phyloP scores from a whole-genome alignment of 164 flowering plant genomes.

The Stephania japonica region DNA sequence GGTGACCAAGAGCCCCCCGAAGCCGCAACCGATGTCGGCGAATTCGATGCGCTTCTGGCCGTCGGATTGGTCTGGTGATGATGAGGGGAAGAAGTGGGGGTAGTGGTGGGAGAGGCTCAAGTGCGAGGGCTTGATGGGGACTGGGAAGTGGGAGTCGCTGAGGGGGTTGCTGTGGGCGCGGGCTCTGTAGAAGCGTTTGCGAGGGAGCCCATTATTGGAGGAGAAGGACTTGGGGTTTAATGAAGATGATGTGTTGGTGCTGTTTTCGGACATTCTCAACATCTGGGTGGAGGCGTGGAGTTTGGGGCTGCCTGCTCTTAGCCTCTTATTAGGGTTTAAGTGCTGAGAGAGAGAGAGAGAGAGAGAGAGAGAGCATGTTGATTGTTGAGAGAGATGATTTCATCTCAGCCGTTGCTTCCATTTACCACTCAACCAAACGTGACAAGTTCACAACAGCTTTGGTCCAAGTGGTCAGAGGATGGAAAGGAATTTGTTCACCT shows the following conservation, averaged over 20 bases:
- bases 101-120: constrained; percentile 63
- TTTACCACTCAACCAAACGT: no score
- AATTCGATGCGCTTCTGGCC: constrained; percentile 44
- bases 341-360: no score
- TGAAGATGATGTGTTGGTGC: no score
- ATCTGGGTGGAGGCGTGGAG: no score
- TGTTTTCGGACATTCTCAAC: constrained; percentile 34
- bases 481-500: no score
- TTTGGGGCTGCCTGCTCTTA: no score
- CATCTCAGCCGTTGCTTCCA: no score
- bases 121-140: constrained; percentile 61
- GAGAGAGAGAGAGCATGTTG: not conserved
- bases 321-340: no score
- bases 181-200: constrained; percentile 91
- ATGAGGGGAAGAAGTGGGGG: constrained; percentile 50
- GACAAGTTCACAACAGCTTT: no score
- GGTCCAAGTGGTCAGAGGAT: no score
- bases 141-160: constrained; percentile 93
- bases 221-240: constrained; percentile 25
- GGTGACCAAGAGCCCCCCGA: constrained; percentile 80
- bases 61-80: constrained; percentile 3
- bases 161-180: constrained; percentile 94
- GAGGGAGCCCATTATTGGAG: constrained; percentile 56
- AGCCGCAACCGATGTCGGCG: constrained; percentile 95
- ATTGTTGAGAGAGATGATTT: no score